phyloP scores from a whole-genome alignment of 352 stramenopile genomes.

The Globisporangium rhizosaccharum region DNA sequence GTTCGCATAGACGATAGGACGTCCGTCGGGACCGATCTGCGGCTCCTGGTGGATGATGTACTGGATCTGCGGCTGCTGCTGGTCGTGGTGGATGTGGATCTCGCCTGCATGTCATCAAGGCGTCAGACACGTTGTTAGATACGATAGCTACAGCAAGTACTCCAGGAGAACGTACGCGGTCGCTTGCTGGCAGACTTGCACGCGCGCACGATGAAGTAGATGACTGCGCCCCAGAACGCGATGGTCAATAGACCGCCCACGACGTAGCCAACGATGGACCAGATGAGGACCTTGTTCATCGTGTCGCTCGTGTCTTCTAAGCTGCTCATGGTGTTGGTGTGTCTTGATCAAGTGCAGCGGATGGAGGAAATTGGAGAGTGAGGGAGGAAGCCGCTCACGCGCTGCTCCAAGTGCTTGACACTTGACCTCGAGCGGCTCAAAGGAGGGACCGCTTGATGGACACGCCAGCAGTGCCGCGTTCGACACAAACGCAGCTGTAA shows the following conservation, averaged over 20 bases:
- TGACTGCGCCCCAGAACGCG: constrained; percentile 1
- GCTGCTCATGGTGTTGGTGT: not conserved
- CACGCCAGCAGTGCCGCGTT: too few species aligned
- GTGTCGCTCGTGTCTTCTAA: not conserved
- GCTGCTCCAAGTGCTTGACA: too few species aligned
- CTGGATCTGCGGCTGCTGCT: constrained; percentile 1
- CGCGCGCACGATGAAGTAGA: constrained; percentile 2
- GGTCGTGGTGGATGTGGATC: not conserved
- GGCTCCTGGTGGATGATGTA: constrained; percentile 2
- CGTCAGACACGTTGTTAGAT: not conserved
- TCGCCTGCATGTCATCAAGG: not conserved
- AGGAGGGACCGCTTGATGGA: too few species aligned
- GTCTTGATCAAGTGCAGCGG: not conserved
- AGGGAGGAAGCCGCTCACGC: too few species aligned
- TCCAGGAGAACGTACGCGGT: not conserved
- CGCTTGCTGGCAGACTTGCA: not conserved
- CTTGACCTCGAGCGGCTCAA: too few species aligned
- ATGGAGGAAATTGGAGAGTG: not conserved
- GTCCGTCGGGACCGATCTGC: not conserved
- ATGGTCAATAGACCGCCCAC: not conserved
- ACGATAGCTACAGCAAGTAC: not conserved
- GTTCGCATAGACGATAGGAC: not conserved
- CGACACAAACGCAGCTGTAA: too few species aligned
- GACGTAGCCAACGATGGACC: constrained; percentile 1
- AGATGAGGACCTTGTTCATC: not conserved